Evolutionary conservation across 148 eudicot species (phyloP), one percentile per base, ranked within the genome.

Genomic region (Talinum fruticosum): DNA sequence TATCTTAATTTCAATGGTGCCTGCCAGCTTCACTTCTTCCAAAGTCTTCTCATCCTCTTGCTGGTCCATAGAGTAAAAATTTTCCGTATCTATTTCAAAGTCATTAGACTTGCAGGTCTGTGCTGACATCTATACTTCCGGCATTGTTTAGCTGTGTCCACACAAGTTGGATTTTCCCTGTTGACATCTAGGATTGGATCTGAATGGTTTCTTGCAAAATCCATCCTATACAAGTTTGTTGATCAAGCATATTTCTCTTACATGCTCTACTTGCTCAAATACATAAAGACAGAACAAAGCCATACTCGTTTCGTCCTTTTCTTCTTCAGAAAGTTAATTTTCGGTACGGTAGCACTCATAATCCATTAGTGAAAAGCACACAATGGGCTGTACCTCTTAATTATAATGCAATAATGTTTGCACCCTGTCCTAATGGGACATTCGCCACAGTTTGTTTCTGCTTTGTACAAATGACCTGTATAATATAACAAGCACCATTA

Each of bases 401-500:
- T 65, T 71, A 72, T 76, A 62, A 76, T 79, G 30, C 82, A 83
- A 85, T 77, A 82, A 77, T 83, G 74, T 69, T 82, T 82, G 78
- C 87, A 85, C 61, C 85, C 84, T 49, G 29, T 81, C 75, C n/a
- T 82, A 76, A 87, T 61, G 47, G 47, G 47, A 41, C 87, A 87
- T 32, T 85, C 75, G 61, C 71, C 75, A 82, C 88, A 87, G 24
- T 82, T 85, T 75, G 88, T 30, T 83, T 73, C 75, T 68, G 47
- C 54, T 80, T 85, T n/a, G 84, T 87, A 73, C 90, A 87, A 76
- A 87, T 7, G 83, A 87, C 87, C 88, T 87, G 75, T 53, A 65
- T 35, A 47, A 0, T 10, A 49, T 0, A 81, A 7, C 14, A 14
- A 29, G 10, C 72, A 28, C 33, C 37, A 16, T 54, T 35, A 38